Evolutionary conservation across 495 filamentous ascomycete genomes (phyloP).

Genomic region (Peziza echinospora): DNA sequence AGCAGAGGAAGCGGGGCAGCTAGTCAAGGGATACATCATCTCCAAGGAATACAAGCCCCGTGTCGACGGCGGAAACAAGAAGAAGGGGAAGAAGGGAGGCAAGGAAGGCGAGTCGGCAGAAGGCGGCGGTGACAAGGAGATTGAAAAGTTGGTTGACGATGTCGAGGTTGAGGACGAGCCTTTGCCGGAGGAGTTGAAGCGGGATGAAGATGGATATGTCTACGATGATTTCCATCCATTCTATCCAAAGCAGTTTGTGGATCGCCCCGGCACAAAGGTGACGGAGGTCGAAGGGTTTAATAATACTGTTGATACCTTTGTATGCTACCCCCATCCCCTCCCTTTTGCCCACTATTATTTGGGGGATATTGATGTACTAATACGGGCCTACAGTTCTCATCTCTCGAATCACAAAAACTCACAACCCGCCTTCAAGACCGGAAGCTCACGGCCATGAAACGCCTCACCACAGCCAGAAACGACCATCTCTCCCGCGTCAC

Average conservation of each 20-base stretch:
- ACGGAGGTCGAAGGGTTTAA: slow-evolving; percentile 69
- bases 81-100: neutral
- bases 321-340: neutral
- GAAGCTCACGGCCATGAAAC: slow-evolving; percentile 58
- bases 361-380: no score
- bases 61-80: slow-evolving; percentile 2
- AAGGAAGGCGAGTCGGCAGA: neutral
- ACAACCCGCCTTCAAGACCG: slow-evolving; percentile 61
- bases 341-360: no score
- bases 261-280: slow-evolving; percentile 38
- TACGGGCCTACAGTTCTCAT: slow-evolving; percentile 74
- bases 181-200: slow-evolving; percentile 24
- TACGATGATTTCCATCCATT: slow-evolving; percentile 97
- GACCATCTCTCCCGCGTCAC: slow-evolving; percentile 71
- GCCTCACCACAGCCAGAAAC: slow-evolving; percentile 54
- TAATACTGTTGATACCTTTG: slow-evolving; percentile 77
- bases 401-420: slow-evolving; percentile 79
- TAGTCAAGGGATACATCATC: slow-evolving; percentile 72
- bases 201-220: slow-evolving; percentile 26
- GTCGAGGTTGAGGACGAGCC: slow-evolving; percentile 18
- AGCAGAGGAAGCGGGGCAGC: slow-evolving; percentile 15
- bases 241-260: slow-evolving; percentile 59
- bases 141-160: slow-evolving; percentile 8
- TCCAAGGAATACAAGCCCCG: slow-evolving; percentile 37
- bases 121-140: slow-evolving; percentile 3